phyloP scores from a whole-genome alignment of 371 early-diverging fungal species.

The Apophysomyces variabilis region DNA sequence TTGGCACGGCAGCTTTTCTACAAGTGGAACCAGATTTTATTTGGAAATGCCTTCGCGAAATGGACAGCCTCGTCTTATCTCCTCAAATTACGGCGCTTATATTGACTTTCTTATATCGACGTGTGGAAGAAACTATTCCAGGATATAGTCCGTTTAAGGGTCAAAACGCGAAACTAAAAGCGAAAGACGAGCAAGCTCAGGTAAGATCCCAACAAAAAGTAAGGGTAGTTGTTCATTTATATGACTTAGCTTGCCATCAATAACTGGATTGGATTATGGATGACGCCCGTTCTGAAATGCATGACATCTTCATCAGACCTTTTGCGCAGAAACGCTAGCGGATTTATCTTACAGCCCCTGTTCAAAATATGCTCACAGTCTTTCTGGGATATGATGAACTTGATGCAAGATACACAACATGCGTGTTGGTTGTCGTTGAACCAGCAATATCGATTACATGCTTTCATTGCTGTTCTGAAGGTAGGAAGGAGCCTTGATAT shows the following conservation, averaged over 20 bases:
- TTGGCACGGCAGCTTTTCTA: constrained; percentile 59
- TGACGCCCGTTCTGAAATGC: constrained; percentile 32
- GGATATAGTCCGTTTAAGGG: constrained; percentile 35
- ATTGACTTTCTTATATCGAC: constrained; percentile 37
- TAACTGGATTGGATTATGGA: constrained; percentile 48
- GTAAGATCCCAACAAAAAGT: constrained; percentile 11
- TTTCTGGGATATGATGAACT: constrained; percentile 46
- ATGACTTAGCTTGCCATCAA: constrained; percentile 16
- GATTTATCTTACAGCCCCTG: constrained; percentile 42
- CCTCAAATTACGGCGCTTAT: constrained; percentile 62
- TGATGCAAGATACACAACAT: constrained; percentile 32
- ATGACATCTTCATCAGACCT: constrained; percentile 47
- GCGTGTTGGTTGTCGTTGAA: constrained; percentile 22
- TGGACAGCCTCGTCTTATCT: constrained; percentile 69
- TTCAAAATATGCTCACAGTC: constrained; percentile 41
- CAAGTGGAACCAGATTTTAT: constrained; percentile 61
- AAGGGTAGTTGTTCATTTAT: neutral
- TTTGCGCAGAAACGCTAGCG: constrained; percentile 40
- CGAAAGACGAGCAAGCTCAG: constrained; percentile 20
- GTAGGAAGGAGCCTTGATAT: constrained; percentile 61
- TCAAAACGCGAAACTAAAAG: constrained; percentile 35
- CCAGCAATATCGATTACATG: constrained; percentile 33
- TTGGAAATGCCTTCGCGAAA: constrained; percentile 57
- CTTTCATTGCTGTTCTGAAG: constrained; percentile 54
- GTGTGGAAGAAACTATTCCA: constrained; percentile 45